Evolutionary conservation across 345 rosid genomes (phyloP).

Genomic region (Lepidium sativum): DNA sequence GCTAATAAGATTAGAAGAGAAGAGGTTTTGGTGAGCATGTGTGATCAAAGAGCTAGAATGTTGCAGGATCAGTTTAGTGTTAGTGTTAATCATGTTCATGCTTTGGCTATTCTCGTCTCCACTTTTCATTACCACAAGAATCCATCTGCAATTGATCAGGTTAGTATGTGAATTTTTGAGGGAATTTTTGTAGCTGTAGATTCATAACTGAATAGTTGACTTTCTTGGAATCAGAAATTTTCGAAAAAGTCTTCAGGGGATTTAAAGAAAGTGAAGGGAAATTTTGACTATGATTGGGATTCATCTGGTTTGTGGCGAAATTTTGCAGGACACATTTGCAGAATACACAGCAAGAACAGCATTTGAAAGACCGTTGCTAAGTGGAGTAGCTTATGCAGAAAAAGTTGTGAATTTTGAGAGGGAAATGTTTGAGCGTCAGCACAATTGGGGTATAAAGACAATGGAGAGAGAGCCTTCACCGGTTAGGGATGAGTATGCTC

Average conservation of each 20-base stretch:
- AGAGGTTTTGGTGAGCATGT: slow-evolving; percentile 76
- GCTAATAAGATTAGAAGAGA: slow-evolving; percentile 55
- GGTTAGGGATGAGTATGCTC: slow-evolving; percentile 87
- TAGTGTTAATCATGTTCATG: slow-evolving; percentile 97
- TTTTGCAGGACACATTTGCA: slow-evolving; percentile 91
- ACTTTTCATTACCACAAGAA: slow-evolving; percentile 88
- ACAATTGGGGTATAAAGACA: slow-evolving; percentile 82
- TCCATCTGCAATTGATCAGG: slow-evolving; percentile 99
- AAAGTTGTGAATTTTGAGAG: slow-evolving; percentile 61
- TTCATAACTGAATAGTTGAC: slow-evolving; percentile 6
- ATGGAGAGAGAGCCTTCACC: slow-evolving; percentile 88
- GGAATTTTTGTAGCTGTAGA: neutral
- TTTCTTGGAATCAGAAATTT: neutral
- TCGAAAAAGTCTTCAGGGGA: too few species aligned
- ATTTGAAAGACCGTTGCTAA: slow-evolving; percentile 88
- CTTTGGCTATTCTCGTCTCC: slow-evolving; percentile 93
- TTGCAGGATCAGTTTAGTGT: slow-evolving; percentile 95
- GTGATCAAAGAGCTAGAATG: slow-evolving; percentile 97
- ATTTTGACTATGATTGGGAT: too few species aligned
- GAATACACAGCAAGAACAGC: slow-evolving; percentile 96
- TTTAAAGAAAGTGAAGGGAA: too few species aligned
- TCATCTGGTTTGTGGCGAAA: neutral
- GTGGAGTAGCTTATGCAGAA: slow-evolving; percentile 90
- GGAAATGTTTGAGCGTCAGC: slow-evolving; percentile 75
- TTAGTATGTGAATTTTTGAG: slow-evolving; percentile 12